A percentile compares a stretch with the other conserved stretches of the same genome.
Conservation (phyloP, 2,329 filamentous ascomycete species). For the Lachnellula willkommii region DNA sequence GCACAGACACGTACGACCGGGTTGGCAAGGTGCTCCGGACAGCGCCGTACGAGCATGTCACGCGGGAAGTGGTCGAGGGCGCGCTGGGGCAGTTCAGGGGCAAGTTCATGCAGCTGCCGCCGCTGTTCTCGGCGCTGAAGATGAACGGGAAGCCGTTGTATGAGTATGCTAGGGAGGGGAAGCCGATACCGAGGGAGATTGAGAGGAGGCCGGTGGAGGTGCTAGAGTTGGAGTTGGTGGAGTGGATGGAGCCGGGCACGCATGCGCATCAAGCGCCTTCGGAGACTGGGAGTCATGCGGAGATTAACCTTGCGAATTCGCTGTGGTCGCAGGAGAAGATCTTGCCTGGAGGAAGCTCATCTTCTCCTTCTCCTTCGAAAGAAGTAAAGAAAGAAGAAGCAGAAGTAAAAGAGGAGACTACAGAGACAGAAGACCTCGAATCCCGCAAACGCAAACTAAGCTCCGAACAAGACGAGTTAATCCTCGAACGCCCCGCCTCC, state of each 20-base stretch:
- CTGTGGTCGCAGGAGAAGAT: slow-evolving; percentile 57
- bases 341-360: slow-evolving; percentile 10
- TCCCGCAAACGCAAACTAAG: slow-evolving; percentile 29
- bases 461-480: slow-evolving; percentile 29
- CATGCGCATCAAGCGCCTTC: slow-evolving; percentile 76
- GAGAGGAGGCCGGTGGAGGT: slow-evolving; percentile 75
- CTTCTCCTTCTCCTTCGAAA: slow-evolving; percentile 36
- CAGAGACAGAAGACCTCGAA: slow-evolving; percentile 34
- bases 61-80: slow-evolving; percentile 69
- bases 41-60: slow-evolving; percentile 74
- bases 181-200: slow-evolving; percentile 79
- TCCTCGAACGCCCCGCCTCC: slow-evolving; percentile 23
- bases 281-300: slow-evolving; percentile 68
- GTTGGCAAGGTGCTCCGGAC: slow-evolving; percentile 76
- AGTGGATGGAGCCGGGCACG: slow-evolving; percentile 77
- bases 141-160: slow-evolving; percentile 93
- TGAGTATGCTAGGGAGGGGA: slow-evolving; percentile 89
- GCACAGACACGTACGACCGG: slow-evolving; percentile 87
- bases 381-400: neutral
- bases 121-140: slow-evolving; percentile 87
- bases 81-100: slow-evolving; percentile 72
- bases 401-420: slow-evolving; percentile 25
- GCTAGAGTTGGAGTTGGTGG: slow-evolving; percentile 68
- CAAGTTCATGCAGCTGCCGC: slow-evolving; percentile 82
- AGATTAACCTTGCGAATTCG: slow-evolving; percentile 72